A percentile compares a stretch with the other conserved stretches of the same genome.
Evolutionary conservation across 495 filamentous ascomycete species (phyloP).

Genomic region (Aspergillus incahuasiensis): DNA sequence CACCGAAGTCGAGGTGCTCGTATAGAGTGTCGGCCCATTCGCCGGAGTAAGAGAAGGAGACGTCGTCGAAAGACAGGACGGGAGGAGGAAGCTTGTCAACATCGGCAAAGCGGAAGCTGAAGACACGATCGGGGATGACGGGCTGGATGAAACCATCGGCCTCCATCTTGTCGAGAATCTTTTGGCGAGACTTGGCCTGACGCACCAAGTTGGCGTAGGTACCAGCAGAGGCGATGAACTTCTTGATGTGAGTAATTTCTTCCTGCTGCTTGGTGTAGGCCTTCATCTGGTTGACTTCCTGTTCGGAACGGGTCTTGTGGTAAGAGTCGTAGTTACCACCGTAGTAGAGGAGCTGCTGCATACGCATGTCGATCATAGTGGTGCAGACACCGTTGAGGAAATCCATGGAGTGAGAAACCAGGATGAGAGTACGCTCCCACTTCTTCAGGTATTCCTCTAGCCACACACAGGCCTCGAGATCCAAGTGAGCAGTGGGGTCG

Average conservation of each 20-base stretch:
- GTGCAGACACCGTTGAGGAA: constrained; percentile 99
- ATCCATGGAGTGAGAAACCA: constrained; percentile 97
- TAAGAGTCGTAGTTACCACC: constrained; percentile 99
- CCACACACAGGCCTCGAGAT: constrained; percentile 99
- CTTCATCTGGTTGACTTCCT: constrained; percentile 98
- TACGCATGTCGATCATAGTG: constrained; percentile 97
- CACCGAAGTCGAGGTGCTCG: constrained; percentile 92
- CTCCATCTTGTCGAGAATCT: constrained; percentile 99
- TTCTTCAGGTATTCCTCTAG: constrained; percentile 99
- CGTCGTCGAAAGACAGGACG: constrained; percentile 92
- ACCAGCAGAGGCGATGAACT: constrained; percentile 99
- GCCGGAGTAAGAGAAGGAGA: constrained; percentile 97
- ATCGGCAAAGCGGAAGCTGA: constrained; percentile 97
- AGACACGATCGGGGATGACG: constrained; percentile 78
- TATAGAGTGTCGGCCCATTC: constrained; percentile 87
- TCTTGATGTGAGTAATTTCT: constrained; percentile 99
- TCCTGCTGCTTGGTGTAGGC: constrained; percentile 99
- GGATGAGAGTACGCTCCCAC: constrained; percentile 95
- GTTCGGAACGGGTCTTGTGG: constrained; percentile 87
- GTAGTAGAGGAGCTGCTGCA: constrained; percentile 90
- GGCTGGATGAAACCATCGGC: constrained; percentile 97
- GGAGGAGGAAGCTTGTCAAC: constrained; percentile 97
- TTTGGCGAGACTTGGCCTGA: constrained; percentile 98
- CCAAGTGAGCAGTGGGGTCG: constrained; percentile 98
- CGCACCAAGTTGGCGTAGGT: constrained; percentile 99